phyloP scores from a whole-genome alignment of 192 early-diverging fungal genomes.

The Geosiphon pyriformis region DNA sequence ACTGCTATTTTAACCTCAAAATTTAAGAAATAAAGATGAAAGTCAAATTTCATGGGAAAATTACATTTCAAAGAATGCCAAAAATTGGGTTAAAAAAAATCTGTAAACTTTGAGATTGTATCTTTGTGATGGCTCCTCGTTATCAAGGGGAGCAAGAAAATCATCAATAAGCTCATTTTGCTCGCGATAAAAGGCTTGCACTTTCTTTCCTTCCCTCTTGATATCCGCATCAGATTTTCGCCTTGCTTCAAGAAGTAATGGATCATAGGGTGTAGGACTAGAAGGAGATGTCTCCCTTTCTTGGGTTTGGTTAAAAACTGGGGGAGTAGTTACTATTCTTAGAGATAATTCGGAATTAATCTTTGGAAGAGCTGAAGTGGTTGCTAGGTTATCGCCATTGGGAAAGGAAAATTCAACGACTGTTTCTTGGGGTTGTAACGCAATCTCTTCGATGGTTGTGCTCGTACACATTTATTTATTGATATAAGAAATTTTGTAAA shows the following conservation, averaged over 20 bases:
- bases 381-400: not conserved
- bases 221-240: conserved; percentile 51
- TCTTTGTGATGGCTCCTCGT: conserved; percentile 6
- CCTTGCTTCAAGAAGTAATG: conserved; percentile 33
- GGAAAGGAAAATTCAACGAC: no score
- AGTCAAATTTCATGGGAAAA: not conserved
- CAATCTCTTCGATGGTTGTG: no score
- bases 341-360: not conserved
- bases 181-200: conserved; percentile 68
- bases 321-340: not conserved
- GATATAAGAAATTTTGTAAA: no score
- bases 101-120: not conserved
- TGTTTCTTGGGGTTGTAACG: no score
- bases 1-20: conserved; percentile 62
- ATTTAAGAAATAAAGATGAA: not conserved
- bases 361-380: not conserved
- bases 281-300: not conserved
- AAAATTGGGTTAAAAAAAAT: not conserved
- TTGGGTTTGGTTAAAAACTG: not conserved
- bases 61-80: not conserved
- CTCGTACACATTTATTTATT: no score
- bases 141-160: conserved; percentile 53
- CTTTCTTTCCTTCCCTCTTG: conserved; percentile 34
- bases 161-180: conserved; percentile 81
- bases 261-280: conserved; percentile 24